Evolutionary conservation across 2,329 filamentous ascomycete genomes (phyloP).

Genomic region (Pestalotiopsis sp.): DNA sequence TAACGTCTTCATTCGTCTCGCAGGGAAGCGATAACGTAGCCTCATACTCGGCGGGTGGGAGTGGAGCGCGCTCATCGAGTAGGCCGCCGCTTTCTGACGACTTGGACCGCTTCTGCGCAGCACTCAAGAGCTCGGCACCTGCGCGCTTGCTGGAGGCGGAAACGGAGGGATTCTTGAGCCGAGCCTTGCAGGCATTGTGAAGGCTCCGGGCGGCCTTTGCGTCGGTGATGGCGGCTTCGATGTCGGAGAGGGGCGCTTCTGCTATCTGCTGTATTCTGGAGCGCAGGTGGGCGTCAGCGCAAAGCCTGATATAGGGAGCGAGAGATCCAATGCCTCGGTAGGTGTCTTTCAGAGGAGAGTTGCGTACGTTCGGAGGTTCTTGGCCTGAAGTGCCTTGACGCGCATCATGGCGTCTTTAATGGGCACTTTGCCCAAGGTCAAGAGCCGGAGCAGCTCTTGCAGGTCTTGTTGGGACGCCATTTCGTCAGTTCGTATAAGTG

Average conservation of each 20-base stretch:
- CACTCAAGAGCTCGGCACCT: conserved; percentile 24
- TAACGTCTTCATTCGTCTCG: conserved; percentile 58
- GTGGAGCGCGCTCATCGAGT: conserved; percentile 32
- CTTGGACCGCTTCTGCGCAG: conserved; percentile 37
- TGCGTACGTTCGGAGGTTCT: conserved; percentile 58
- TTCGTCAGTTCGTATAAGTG: background rate
- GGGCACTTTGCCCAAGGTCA: conserved; percentile 61
- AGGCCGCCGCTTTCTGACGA: conserved; percentile 27
- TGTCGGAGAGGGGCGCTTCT: conserved; percentile 44
- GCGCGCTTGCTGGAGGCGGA: conserved; percentile 34
- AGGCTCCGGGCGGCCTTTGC: conserved; percentile 52
- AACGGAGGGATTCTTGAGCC: conserved; percentile 42
- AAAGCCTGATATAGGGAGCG: too few relatives aligned
- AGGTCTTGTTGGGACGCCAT: conserved; percentile 63
- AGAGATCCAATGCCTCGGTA: background rate
- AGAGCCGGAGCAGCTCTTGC: conserved; percentile 62
- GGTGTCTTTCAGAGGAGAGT: conserved; percentile 14
- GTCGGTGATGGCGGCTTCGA: conserved; percentile 52
- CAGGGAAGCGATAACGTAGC: conserved; percentile 63
- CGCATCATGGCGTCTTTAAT: conserved; percentile 63
- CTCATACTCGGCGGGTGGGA: conserved; percentile 63
- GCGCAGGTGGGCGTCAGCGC: background rate
- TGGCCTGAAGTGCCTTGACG: conserved; percentile 59
- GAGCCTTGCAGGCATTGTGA: conserved; percentile 57
- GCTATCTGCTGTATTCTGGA: conserved; percentile 59